Evolutionary conservation across 1,139 yeast species (phyloP).

Genomic region (Yamadazyma spencermartinsiae): DNA sequence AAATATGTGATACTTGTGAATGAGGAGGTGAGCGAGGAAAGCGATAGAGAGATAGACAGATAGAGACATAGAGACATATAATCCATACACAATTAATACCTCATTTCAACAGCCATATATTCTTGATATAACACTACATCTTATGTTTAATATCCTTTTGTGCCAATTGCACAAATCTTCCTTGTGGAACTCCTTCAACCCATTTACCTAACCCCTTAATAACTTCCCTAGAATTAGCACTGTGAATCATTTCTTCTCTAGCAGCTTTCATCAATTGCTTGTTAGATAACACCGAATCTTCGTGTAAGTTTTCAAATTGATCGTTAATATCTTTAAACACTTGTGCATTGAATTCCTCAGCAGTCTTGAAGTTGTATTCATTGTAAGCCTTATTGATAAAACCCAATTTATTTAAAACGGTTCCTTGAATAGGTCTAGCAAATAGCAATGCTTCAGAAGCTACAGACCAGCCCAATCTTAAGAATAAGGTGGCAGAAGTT

Average conservation of each 20-base stretch:
- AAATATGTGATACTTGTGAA: too few relatives aligned
- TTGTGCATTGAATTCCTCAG: slow-evolving; percentile 61
- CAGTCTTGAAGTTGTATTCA: slow-evolving; percentile 44
- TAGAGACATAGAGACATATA: neutral
- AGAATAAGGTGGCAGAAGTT: slow-evolving; percentile 65
- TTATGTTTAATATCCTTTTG: slow-evolving; percentile 62
- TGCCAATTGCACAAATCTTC: slow-evolving; percentile 59
- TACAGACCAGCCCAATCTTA: slow-evolving; percentile 71
- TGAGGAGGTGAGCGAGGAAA: too few relatives aligned
- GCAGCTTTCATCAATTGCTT: slow-evolving; percentile 57
- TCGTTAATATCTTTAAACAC: slow-evolving; percentile 49
- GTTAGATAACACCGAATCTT: slow-evolving; percentile 60
- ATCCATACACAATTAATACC: neutral
- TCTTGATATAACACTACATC: slow-evolving; percentile 23
- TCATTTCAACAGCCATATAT: neutral
- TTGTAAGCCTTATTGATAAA: slow-evolving; percentile 55
- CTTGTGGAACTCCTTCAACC: slow-evolving; percentile 74
- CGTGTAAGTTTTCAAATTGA: slow-evolving; percentile 52
- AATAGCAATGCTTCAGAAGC: slow-evolving; percentile 75
- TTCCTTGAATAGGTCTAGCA: slow-evolving; percentile 64
- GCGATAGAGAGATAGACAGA: too few relatives aligned
- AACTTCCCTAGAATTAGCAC: slow-evolving; percentile 66
- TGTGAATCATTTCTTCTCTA: slow-evolving; percentile 44
- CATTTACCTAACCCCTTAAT: slow-evolving; percentile 68
- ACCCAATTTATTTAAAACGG: slow-evolving; percentile 59